A percentile compares a stretch with the other conserved stretches of the same genome.
Evolutionary conservation across 2,329 filamentous ascomycete genomes (phyloP).

Genomic region (Xylariaceae sp.): DNA sequence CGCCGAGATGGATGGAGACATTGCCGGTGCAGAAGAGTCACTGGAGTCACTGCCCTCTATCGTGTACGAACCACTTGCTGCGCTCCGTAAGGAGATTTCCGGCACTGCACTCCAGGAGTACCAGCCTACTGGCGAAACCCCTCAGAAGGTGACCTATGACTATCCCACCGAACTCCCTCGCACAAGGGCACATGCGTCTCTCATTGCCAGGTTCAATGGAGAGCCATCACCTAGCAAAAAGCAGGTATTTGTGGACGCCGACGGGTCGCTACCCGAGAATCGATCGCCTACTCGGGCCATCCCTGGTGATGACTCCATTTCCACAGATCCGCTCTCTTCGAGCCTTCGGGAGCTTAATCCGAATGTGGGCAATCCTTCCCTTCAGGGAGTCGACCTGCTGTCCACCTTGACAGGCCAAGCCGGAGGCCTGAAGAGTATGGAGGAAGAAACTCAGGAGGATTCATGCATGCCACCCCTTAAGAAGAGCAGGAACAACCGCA

Average conservation of each 20-base stretch:
- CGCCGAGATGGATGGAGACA: constrained; percentile 59
- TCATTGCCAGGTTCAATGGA: constrained; percentile 40
- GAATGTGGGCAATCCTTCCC: constrained; percentile 40
- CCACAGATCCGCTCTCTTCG: constrained; percentile 33
- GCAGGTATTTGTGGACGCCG: constrained; percentile 40
- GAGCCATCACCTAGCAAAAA: constrained; percentile 34
- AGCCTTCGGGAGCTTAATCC: constrained; percentile 54
- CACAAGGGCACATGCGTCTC: constrained; percentile 50
- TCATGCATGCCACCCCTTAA: constrained; percentile 44
- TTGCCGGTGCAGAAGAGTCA: constrained; percentile 52
- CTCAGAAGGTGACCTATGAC: constrained; percentile 73
- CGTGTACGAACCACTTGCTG: constrained; percentile 63
- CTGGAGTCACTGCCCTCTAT: constrained; percentile 56
- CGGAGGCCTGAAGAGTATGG: constrained; percentile 14
- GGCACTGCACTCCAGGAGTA: constrained; percentile 70
- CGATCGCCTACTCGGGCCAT: constrained; percentile 25
- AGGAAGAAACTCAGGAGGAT: constrained; percentile 31
- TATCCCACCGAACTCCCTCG: constrained; percentile 74
- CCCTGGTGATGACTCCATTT: constrained; percentile 21
- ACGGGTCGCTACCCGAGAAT: constrained; percentile 24
- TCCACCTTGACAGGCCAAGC: constrained; percentile 38
- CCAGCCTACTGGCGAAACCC: constrained; percentile 77
- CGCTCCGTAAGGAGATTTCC: constrained; percentile 65
- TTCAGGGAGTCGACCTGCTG: constrained; percentile 39
- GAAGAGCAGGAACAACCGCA: constrained; percentile 36